Percentiles rank a stretch among this genome's conserved stretches.
Conservation (phyloP, 148 eudicot genomes). For the Nyssa sinensis region DNA sequence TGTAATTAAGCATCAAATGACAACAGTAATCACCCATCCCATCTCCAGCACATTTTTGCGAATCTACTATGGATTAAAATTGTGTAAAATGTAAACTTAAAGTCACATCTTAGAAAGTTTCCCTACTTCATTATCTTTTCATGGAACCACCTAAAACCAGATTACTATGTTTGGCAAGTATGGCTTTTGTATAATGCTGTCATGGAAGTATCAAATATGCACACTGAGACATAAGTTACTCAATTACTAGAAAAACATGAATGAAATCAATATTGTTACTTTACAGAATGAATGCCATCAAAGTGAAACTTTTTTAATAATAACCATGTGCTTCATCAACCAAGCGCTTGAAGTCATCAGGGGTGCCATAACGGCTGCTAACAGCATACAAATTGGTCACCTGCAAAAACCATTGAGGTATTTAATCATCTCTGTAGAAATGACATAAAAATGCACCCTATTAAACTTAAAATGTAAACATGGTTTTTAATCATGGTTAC, state of each 20-base stretch:
- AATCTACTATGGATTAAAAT: background rate
- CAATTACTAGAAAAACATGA: slow-evolving; percentile 1
- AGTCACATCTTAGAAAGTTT: background rate
- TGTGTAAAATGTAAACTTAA: background rate
- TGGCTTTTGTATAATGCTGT: background rate
- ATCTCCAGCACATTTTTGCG: background rate
- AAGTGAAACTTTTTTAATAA: background rate
- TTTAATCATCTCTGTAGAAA: slow-evolving; percentile 13
- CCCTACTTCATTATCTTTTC: background rate
- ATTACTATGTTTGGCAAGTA: too few relatives aligned
- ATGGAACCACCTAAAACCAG: background rate
- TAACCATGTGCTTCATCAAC: slow-evolving; percentile 99
- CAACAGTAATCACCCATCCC: background rate
- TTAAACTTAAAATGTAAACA: background rate
- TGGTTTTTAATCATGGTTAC: too few relatives aligned
- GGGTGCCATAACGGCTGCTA: slow-evolving; percentile 97
- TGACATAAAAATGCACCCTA: background rate
- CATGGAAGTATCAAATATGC: background rate
- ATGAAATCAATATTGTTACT: slow-evolving; percentile 4
- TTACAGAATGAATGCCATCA: background rate
- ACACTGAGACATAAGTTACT: background rate
- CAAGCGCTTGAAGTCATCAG: slow-evolving; percentile 94
- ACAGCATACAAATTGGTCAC: slow-evolving; percentile 92
- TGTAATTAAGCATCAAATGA: background rate
- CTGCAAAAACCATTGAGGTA: slow-evolving; percentile 43